Evolutionary conservation across 306 rosid species (phyloP).

Genomic region (Myrica gale): DNA sequence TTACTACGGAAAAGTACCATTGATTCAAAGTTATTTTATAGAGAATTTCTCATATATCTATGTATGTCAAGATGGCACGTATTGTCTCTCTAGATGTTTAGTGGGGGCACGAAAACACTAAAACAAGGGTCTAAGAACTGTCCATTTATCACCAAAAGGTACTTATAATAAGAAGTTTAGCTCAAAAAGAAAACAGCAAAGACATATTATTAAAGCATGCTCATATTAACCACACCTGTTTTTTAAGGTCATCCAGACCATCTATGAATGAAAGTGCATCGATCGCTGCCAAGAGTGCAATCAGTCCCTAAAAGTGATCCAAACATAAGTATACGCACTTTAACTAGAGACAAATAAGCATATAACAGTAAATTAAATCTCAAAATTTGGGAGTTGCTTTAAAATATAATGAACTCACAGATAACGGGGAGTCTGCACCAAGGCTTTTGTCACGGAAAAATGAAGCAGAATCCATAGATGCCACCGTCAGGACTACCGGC

Average conservation of each 20-base stretch:
- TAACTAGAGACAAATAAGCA: slow-evolving; percentile 18
- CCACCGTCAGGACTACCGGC: slow-evolving; percentile 62
- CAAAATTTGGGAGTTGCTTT: slow-evolving; percentile 17
- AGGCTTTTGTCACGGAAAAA: slow-evolving; percentile 84
- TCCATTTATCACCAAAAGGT: not conserved
- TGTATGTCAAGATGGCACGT: too few species aligned
- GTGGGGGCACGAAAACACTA: not conserved
- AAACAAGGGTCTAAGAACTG: slow-evolving; percentile 11
- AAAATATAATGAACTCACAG: slow-evolving; percentile 53
- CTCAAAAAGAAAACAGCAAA: not conserved
- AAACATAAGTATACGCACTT: slow-evolving; percentile 20
- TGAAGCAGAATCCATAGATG: slow-evolving; percentile 95
- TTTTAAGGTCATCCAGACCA: slow-evolving; percentile 56
- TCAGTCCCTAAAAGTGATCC: slow-evolving; percentile 61
- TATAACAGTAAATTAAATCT: not conserved
- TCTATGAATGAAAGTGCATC: slow-evolving; percentile 76
- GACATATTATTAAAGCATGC: not conserved
- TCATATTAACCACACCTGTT: slow-evolving; percentile 60
- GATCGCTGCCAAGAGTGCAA: slow-evolving; percentile 75
- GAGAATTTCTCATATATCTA: too few species aligned
- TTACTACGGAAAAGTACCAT: too few species aligned
- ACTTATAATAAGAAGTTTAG: not conserved
- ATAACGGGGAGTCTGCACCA: slow-evolving; percentile 90
- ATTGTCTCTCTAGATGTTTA: not conserved
- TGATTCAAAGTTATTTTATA: too few species aligned